Evolutionary conservation across 2,329 filamentous ascomycete genomes (phyloP), one percentile per base, ranked within the genome.

Genomic region (Fusarium sacchari): DNA sequence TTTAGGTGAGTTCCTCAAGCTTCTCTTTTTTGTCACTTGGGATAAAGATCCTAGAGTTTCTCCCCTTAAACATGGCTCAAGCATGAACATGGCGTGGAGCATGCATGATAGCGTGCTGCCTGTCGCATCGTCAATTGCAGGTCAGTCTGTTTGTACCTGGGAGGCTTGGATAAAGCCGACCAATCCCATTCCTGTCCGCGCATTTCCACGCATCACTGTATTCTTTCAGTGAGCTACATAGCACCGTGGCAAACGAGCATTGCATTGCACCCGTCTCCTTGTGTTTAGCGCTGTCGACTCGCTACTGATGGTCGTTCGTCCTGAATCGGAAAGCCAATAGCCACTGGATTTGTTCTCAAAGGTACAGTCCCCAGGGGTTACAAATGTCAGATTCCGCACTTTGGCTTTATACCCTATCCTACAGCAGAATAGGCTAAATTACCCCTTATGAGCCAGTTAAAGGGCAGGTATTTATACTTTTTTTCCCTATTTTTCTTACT

Each of bases 251-350:
- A 63, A 39, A 39, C 40, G n/a, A 57, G 42, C 34, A 50, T 62
- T 68, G 47, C 34, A 50, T 62, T 68, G 40, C 34, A 50, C 62
- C 39, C 37, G 50, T 68, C 44, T 56, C 47, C 37, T 15, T 39
- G 55, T 61, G 46, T 56, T 71, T 73, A 73, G 52, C 71, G 37
- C 57, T 68, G 32, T 64, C 57, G 32, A 47, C 66, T 61, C 42
- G 58, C 59, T 40, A 44, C 44, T 52, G 39, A 28, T 36, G 42
- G 44, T 39, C 17, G 56, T 44, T 39, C 24, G 36, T 40, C 39
- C 40, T 68, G 44, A 68, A 55, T 60, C 44, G 49, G 30, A 71
- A 74, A 73, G 67, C 59, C 59, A 74, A 58, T 69, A 43, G 60
- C 67, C 71, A 74, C 71, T 34, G 56, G 69, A 74, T 72, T 42